phyloP scores from a whole-genome alignment of 495 filamentous ascomycete genomes.

The Penicillium arizonense region DNA sequence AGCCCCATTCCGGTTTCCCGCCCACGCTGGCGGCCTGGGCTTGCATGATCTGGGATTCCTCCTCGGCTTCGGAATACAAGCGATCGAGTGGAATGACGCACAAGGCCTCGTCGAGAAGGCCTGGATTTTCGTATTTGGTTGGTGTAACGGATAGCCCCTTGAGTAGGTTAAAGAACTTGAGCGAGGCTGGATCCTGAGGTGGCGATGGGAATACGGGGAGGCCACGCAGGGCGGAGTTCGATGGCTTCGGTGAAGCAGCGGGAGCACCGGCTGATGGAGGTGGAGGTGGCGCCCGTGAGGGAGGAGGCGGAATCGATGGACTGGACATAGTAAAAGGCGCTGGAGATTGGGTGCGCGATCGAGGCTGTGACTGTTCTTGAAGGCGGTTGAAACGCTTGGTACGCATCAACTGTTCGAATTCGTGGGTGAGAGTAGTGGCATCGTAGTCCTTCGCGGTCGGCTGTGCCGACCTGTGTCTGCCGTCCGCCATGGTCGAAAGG shows the following conservation, averaged over 20 bases:
- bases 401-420: constrained; percentile 77
- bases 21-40: constrained; percentile 85
- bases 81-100: constrained; percentile 82
- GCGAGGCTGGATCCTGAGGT: constrained; percentile 68
- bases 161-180: constrained; percentile 83
- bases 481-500: constrained; percentile 41
- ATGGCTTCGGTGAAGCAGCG: constrained; percentile 42
- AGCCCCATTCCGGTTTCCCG: constrained; percentile 88
- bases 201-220: constrained; percentile 79
- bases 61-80: constrained; percentile 91
- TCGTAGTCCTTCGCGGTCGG: constrained; percentile 38
- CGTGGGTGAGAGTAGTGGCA: constrained; percentile 50
- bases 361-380: constrained; percentile 56
- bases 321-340: constrained; percentile 37
- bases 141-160: constrained; percentile 80
- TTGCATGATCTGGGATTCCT: constrained; percentile 81
- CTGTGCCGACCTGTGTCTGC: constrained; percentile 31
- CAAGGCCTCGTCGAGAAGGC: constrained; percentile 90
- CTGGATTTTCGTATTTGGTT: constrained; percentile 94
- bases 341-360: constrained; percentile 53
- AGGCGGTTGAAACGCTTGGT: constrained; percentile 78
- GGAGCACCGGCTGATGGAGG: constrained; percentile 35
- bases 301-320: constrained; percentile 38
- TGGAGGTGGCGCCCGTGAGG: constrained; percentile 40
- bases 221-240: constrained; percentile 61